Evolutionary conservation across 2,329 filamentous ascomycete species (phyloP).

Genomic region (Scedosporium minutisporum): DNA sequence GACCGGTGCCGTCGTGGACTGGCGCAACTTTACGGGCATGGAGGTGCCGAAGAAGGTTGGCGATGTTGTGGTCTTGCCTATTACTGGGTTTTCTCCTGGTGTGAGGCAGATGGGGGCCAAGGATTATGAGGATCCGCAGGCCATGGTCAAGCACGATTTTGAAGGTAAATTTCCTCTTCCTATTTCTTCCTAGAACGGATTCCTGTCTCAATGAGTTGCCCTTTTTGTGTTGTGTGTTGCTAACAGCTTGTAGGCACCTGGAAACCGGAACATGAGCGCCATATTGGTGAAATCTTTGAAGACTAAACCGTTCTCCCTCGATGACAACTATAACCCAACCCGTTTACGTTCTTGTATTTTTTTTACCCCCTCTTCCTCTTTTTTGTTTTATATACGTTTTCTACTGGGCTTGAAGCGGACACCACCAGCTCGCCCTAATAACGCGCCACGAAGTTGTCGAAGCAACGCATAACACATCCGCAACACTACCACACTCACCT

Average conservation of each 20-base stretch:
- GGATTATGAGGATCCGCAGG: conserved; percentile 85
- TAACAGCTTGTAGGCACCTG: conserved; percentile 48
- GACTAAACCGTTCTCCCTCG: conserved; percentile 9
- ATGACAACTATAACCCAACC: neutral
- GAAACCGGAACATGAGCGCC: conserved; percentile 64
- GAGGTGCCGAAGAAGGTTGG: conserved; percentile 75
- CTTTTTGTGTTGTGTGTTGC: neutral
- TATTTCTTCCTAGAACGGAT: no score
- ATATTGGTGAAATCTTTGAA: conserved; percentile 46
- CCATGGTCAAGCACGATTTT: conserved; percentile 95
- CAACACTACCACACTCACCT: no score
- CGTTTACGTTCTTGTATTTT: neutral
- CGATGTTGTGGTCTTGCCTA: conserved; percentile 86
- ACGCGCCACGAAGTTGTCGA: no score
- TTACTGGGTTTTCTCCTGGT: conserved; percentile 94
- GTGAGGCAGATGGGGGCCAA: conserved; percentile 87
- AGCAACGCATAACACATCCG: no score
- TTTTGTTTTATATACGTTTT: no score
- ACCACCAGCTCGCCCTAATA: no score
- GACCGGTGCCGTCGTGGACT: conserved; percentile 68
- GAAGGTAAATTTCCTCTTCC: conserved; percentile 54
- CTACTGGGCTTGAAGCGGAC: no score
- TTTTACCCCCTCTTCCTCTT: neutral
- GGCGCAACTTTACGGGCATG: conserved; percentile 83
- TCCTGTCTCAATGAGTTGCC: neutral